Evolutionary conservation across 768 basidiomycete species (phyloP).

Genomic region (Hericium coralloides): DNA sequence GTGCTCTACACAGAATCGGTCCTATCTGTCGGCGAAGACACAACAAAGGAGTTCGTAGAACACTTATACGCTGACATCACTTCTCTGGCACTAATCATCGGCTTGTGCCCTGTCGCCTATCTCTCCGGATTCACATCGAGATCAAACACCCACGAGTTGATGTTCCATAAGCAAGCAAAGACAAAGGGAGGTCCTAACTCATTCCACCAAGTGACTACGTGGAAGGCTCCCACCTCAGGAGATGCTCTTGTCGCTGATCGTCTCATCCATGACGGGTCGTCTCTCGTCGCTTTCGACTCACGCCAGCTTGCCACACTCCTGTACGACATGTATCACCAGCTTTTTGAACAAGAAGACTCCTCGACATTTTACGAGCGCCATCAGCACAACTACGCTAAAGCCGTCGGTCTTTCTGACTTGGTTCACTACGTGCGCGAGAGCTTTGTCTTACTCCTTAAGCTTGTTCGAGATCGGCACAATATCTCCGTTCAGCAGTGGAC

Average conservation of each 20-base stretch:
- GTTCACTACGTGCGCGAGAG: conserved; percentile 40
- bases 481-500: conserved; percentile 29
- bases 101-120: neutral
- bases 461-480: conserved; percentile 26
- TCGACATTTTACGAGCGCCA: neutral
- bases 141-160: neutral
- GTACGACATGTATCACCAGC: conserved; percentile 31
- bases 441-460: conserved; percentile 36
- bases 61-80: neutral
- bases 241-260: neutral
- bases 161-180: neutral
- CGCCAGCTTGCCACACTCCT: conserved; percentile 29
- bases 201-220: neutral
- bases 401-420: conserved; percentile 7
- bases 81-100: neutral
- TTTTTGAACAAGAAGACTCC: conserved; percentile 35
- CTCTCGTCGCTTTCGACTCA: conserved; percentile 18
- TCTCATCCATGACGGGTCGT: neutral
- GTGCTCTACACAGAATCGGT: conserved; percentile 37
- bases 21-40: conserved; percentile 20
- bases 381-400: neutral
- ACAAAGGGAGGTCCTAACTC: neutral
- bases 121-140: neutral
- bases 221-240: conserved; percentile 5
- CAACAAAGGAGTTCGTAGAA: conserved; percentile 1